phyloP scores from a whole-genome alignment of 1,284 basidiomycete genomes.

The Athelia sp. region DNA sequence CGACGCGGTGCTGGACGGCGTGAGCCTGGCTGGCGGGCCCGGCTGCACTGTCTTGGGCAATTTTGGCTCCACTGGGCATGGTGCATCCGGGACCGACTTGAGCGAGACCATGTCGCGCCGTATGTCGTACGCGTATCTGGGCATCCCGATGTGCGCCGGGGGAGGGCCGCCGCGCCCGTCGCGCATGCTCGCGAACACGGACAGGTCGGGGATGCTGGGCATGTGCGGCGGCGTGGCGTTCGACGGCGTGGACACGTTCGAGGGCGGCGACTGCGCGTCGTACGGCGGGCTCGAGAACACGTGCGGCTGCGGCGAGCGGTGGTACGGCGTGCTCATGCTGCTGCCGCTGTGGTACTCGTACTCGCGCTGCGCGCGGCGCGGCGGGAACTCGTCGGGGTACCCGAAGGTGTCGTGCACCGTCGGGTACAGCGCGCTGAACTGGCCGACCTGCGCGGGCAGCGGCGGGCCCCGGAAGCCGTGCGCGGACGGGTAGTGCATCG shows the following conservation, averaged over 20 bases:
- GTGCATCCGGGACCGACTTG: constrained; percentile 38
- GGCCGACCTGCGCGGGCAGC: background rate
- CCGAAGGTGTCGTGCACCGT: constrained; percentile 1
- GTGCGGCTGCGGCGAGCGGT: constrained; percentile 24
- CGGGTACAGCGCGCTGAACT: background rate
- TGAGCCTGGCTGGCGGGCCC: constrained; percentile 34
- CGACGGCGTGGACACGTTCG: constrained; percentile 52
- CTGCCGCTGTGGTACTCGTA: too few species aligned
- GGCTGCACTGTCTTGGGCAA: constrained; percentile 25
- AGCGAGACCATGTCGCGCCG: constrained; percentile 54
- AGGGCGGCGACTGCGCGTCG: constrained; percentile 46
- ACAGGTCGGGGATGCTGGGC: constrained; percentile 19
- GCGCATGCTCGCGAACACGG: constrained; percentile 50
- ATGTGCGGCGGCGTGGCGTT: constrained; percentile 56
- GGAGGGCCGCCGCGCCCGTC: constrained; percentile 42
- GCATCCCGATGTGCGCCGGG: constrained; percentile 50
- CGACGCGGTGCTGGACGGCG: constrained; percentile 10
- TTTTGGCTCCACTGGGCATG: constrained; percentile 42
- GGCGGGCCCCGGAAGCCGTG: background rate
- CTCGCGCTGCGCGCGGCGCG: constrained; percentile 9
- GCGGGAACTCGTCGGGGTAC: background rate
- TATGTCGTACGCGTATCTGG: constrained; percentile 45
- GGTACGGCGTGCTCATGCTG: background rate
- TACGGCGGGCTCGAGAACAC: constrained; percentile 38
- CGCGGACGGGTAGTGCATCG: background rate